A percentile compares a stretch with the other conserved stretches of the same genome.
Conservation (phyloP, 495 filamentous ascomycete species). For the Podospora pseudopauciseta region DNA sequence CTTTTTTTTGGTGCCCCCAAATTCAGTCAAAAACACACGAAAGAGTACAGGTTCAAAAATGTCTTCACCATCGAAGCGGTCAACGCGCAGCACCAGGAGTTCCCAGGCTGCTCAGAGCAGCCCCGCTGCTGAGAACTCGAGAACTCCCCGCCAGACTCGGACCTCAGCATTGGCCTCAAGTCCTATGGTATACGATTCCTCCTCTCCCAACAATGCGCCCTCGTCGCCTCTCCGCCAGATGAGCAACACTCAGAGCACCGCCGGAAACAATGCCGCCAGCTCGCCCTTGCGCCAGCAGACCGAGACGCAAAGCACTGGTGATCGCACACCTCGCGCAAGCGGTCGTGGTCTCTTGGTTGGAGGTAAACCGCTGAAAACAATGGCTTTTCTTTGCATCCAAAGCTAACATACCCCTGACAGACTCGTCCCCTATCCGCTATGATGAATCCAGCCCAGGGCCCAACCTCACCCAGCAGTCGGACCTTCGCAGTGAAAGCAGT, state of each 20-base stretch:
- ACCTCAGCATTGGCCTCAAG: constrained; percentile 61
- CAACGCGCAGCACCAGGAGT: constrained; percentile 50
- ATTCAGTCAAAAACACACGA: neutral
- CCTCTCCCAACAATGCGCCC: constrained; percentile 42
- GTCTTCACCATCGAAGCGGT: constrained; percentile 57
- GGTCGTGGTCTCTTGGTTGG: constrained; percentile 52
- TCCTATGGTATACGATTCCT: constrained; percentile 79
- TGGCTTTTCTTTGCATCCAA: neutral
- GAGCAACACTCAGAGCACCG: constrained; percentile 55
- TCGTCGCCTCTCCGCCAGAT: constrained; percentile 52
- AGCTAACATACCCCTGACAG: constrained; percentile 38
- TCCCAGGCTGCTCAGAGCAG: constrained; percentile 50
- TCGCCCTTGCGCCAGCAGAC: constrained; percentile 63
- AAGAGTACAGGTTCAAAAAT: constrained; percentile 30
- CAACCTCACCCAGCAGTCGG: constrained; percentile 55
- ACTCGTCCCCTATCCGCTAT: constrained; percentile 88
- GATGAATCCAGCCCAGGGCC: constrained; percentile 76
- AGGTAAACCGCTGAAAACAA: constrained; percentile 50
- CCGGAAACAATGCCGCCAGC: constrained; percentile 56
- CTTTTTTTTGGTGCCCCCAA: neutral
- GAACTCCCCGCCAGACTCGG: constrained; percentile 46
- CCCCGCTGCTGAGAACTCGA: constrained; percentile 46
- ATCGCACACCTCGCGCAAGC: constrained; percentile 72
- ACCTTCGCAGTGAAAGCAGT: constrained; percentile 74
- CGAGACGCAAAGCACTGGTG: constrained; percentile 49